Evolutionary conservation across 805 yeast species (phyloP).

Genomic region (Suhomyces prunicola): DNA sequence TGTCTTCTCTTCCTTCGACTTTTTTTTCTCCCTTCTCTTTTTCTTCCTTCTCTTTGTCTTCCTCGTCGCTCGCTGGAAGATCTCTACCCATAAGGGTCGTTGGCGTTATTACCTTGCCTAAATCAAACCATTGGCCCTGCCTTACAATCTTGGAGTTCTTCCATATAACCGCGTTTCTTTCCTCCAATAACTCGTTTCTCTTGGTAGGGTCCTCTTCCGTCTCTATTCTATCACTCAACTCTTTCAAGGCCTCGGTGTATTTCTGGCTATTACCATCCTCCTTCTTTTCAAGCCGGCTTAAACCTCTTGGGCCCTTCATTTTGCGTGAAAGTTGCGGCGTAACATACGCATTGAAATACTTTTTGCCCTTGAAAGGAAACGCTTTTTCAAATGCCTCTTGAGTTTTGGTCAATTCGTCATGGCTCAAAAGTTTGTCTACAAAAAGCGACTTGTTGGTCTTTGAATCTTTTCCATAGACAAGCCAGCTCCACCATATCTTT

Average conservation of each 20-base stretch:
- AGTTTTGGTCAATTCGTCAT: slow-evolving; percentile 18
- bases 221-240: slow-evolving; percentile 11
- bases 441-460: slow-evolving; percentile 28
- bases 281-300: slow-evolving; percentile 15
- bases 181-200: slow-evolving; percentile 18
- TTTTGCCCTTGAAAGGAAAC: slow-evolving; percentile 30
- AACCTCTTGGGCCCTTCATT: slow-evolving; percentile 35
- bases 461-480: slow-evolving; percentile 36
- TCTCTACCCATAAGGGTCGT: slow-evolving; percentile 6
- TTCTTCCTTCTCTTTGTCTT: slow-evolving; percentile 5
- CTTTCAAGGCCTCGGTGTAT: slow-evolving; percentile 7
- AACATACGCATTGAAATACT: slow-evolving; percentile 39
- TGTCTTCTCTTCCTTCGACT: too few relatives aligned
- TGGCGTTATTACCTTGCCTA: slow-evolving; percentile 15
- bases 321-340: slow-evolving; percentile 42
- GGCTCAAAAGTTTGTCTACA: slow-evolving; percentile 17
- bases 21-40: slow-evolving; percentile 1
- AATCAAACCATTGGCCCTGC: slow-evolving; percentile 22
- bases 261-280: slow-evolving; percentile 3
- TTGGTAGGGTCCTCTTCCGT: slow-evolving; percentile 4
- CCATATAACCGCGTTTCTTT: slow-evolving; percentile 32
- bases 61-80: slow-evolving; percentile 6
- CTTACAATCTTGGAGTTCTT: slow-evolving; percentile 25
- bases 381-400: slow-evolving; percentile 15
- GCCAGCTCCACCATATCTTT: slow-evolving; percentile 40